Evolutionary conservation across 371 early-diverging fungal species (phyloP), one percentile per base, ranked within the genome.

Genomic region (Mortierella sp.): DNA sequence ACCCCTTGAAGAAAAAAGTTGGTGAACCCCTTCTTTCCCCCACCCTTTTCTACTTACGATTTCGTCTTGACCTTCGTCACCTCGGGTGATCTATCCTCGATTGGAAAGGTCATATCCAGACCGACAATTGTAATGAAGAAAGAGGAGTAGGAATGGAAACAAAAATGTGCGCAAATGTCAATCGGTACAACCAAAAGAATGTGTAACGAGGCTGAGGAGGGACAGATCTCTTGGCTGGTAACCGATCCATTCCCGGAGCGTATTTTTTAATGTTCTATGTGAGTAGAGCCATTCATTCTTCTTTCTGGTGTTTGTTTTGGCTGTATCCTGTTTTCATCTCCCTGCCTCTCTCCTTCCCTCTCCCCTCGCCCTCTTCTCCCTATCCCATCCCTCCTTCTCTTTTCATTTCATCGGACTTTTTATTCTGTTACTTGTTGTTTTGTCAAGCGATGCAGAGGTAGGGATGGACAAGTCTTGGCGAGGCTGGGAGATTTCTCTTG

Each of bases 321-420:
- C 48, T 48, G 48, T 10, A 48, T 48, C 48, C 48, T 51, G 51
- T 21, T 51, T 51, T 51, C 18, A 51, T 51, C 51, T 51, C 51
- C 51, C 21, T 49, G 18, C 3, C 18, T 49, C 8, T 41, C 41
- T 41, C 18, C 12, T 18, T 49, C 16, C 7, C 21, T n/a, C n/a
- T 1, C 55, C n/a, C 55, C 55, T 55, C n/a, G 8, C 7, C 55
- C 27, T 4, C 5, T n/a, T 27, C 49, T 10, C 21, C 11, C 55
- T 4, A 7, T 24, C 27, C 55, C 6, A 7, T 27, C 14, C 32
- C 12, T 29, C 32, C 24, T 4, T 4, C 32, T 4, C 29, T 58
- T 58, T 58, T 27, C 58, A 58, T 54, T 54, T 54, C 8, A 54
- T 58, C 58, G 58, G 58, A 58, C 58, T 29, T 56, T 58, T 58